Evolutionary conservation across 352 stramenopile genomes (phyloP).

Genomic region (Halophytophthora batemanensis): DNA sequence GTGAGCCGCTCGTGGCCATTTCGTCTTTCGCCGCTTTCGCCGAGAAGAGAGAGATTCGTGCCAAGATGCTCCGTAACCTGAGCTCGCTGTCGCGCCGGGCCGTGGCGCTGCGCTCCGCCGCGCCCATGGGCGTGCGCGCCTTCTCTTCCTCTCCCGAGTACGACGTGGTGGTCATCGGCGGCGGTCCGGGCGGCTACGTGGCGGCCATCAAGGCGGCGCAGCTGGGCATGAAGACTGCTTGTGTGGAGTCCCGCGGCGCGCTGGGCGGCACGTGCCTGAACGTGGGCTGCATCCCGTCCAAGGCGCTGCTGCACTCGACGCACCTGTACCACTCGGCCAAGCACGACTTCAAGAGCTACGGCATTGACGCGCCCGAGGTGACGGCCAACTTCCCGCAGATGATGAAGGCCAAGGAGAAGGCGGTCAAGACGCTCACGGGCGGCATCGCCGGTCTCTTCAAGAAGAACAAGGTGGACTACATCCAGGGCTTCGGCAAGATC

Average conservation of each 20-base stretch:
- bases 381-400: conserved; percentile 95
- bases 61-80: conserved; percentile 25
- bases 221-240: conserved; percentile 97
- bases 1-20: conserved; percentile 8
- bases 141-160: conserved; percentile 64
- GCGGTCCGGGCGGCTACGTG: conserved; percentile 98
- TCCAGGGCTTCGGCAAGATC: conserved; percentile 96
- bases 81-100: conserved; percentile 25
- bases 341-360: conserved; percentile 95
- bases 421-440: conserved; percentile 92
- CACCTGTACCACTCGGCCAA: conserved; percentile 97
- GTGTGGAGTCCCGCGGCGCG: conserved; percentile 95
- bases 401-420: conserved; percentile 95
- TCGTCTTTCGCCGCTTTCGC: conserved; percentile 7
- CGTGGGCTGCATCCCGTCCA: conserved; percentile 99
- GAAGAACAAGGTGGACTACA: conserved; percentile 99
- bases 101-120: conserved; percentile 35
- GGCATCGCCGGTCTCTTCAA: conserved; percentile 99
- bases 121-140: conserved; percentile 29
- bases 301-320: conserved; percentile 95
- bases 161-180: conserved; percentile 91
- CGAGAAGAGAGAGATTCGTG: neutral
- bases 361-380: conserved; percentile 90
- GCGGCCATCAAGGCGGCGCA: conserved; percentile 98
- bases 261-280: conserved; percentile 98